phyloP scores from a whole-genome alignment of 345 rosid species.

The Eucalyptus brandiana region DNA sequence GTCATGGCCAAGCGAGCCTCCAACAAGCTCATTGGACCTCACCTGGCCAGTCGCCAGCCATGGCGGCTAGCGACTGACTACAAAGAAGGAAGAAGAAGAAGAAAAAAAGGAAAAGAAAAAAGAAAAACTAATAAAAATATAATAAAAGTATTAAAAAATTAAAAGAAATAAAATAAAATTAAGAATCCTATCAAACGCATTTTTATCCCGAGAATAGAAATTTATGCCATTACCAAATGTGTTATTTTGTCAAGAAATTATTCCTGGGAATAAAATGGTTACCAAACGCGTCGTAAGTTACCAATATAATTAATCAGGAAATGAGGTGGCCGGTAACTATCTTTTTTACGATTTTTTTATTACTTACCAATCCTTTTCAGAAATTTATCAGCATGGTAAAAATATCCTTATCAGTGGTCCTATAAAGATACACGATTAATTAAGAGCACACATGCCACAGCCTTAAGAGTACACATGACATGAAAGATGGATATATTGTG shows the following conservation, averaged over 20 bases:
- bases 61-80: rapidly evolving
- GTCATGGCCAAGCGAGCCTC: too few relatives aligned
- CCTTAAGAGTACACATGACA: not conserved
- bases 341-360: not conserved
- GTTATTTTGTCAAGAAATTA: too few relatives aligned
- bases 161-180: too few relatives aligned
- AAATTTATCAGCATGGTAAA: not conserved
- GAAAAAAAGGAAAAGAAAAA: rapidly evolving
- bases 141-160: too few relatives aligned
- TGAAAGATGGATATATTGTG: not conserved
- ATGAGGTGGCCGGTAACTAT: not conserved
- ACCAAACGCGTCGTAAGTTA: rapidly evolving
- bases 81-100: too few relatives aligned
- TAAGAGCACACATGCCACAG: not conserved
- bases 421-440: not conserved
- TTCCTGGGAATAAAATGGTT: rapidly evolving
- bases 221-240: too few relatives aligned
- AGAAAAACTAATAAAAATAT: too few relatives aligned
- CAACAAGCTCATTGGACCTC: too few relatives aligned
- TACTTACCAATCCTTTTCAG: not conserved
- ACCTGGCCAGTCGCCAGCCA: rapidly evolving
- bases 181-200: too few relatives aligned
- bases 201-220: too few relatives aligned
- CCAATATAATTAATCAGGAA: not conserved
- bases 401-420: not conserved